These are phyloP conservation scores for Vaccinium darrowii DNA, from an alignment of 148 eudicot species.

Conservation along the genomic window DNA sequence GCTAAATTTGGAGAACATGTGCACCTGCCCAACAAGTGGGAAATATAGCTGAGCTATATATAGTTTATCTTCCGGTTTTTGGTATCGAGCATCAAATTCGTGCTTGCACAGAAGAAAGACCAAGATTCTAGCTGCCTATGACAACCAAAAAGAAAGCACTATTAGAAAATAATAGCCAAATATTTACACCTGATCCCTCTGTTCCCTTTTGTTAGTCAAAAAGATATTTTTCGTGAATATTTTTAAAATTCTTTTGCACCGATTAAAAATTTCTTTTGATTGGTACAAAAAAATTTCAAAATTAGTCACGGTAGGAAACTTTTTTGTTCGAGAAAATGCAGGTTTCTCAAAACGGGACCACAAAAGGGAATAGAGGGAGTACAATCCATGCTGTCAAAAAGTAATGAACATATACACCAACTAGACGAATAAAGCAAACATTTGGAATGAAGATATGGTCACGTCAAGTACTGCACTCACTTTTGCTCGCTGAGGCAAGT, in stretches of 20 bases:
- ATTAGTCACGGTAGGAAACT: neutral
- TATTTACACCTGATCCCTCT: neutral
- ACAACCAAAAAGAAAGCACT: conserved; percentile 17
- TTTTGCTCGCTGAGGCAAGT: conserved; percentile 78
- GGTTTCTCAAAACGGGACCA: neutral
- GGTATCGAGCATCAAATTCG: conserved; percentile 96
- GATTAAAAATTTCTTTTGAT: neutral
- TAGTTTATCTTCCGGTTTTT: conserved; percentile 92
- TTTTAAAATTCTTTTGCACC: neutral
- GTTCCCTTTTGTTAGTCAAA: neutral
- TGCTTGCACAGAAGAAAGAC: conserved; percentile 98
- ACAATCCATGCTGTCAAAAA: neutral
- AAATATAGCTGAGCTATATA: conserved; percentile 96
- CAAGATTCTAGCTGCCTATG: conserved; percentile 90
- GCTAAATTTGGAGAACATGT: neutral
- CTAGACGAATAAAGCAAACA: neutral
- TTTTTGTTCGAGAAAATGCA: neutral
- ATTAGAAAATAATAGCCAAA: conserved; percentile 8
- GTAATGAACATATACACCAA: neutral
- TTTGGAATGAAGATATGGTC: neutral
- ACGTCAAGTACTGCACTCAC: conserved; percentile 39
- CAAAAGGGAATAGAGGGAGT: neutral
- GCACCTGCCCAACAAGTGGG: conserved; percentile 95
- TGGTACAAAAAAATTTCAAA: neutral
- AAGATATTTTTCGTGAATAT: neutral